Evolutionary conservation across 768 basidiomycete genomes (phyloP), one percentile per base, ranked within the genome.

Genomic region (Saitozyma sp.): DNA sequence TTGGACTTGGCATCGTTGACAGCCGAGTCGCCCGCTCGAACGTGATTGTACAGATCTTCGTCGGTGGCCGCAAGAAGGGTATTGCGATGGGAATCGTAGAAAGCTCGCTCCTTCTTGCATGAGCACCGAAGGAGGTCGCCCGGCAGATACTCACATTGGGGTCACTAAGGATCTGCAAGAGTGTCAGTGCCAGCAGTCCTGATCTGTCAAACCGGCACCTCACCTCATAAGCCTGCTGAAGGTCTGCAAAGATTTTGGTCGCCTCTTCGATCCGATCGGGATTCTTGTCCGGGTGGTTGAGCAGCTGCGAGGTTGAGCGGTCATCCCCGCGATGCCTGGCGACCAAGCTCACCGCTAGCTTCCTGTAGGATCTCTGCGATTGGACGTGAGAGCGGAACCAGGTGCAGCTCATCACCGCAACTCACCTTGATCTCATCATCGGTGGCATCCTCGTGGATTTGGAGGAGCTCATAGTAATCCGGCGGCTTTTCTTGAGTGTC

Each of bases 201-300:
- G 48, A 17, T 9, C 9, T 29, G 42, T 43, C 39, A 14, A 20
- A 10, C 17, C 17, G 48, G 50, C 9, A 16, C 29, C 84, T 55
- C 66, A 90, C 93, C 84, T 98, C 96, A 73, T 98, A 98, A 5
- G 96, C 96, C 73, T 95, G 91, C 71, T 98, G 96, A 8, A 99
- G 80, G 16, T 85, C 81, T 1, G 94, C 89, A 75, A 98, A 99
- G 11, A 88, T 85, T 68, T 89, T 83, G 0, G 92, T 98, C 0
- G 96, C 87, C 43, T 86, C 91, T 66, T 95, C 91, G 4, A 89
- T 78, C 70, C 95, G 87, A 64, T 87, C 83, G 51, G 84, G 82
- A 73, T 97, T 97, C 81, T 97, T 82, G 70, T 82, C 82, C 6
- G 81, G 80, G 64, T 82, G 81, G 48, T 80, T 71, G 17, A 67